Evolutionary conservation across 805 yeast genomes (phyloP), one percentile per base, ranked within the genome.

Genomic region (Teunomyces lycoperdinae): DNA sequence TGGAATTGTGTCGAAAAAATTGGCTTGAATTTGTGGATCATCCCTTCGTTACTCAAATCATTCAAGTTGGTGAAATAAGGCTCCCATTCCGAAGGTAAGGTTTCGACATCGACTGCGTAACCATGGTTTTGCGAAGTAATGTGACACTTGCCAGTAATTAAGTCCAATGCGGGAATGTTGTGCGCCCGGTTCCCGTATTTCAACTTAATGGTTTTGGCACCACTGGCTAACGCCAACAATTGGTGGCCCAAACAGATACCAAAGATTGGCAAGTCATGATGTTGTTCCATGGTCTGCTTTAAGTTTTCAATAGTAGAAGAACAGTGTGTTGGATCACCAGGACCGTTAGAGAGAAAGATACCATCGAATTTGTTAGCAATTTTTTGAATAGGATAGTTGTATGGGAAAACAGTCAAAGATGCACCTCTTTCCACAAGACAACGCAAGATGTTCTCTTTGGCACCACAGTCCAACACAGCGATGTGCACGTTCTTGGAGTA

Each of bases 41-140:
- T 90, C 60, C 99, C 99, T 73, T 94, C 99, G 69, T 94, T 94
- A 46, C 96, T 87, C 66, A 89, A 85, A 68, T 94, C 99, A 67
- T 94, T 94, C 71, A 92, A 78, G 73, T 94, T 94, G 58, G 91
- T 80, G 66, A 94, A 94, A 68, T 85, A 92, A 27, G 77, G 76
- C 58, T 91, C 92, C 73, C 83, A 81, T 81, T 87, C 92, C 47
- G 85, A 89, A 47, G 85, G 84, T 59, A 94, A 77, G 29, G 97
- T 86, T 20, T 68, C 57, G 11, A 84, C 85, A 63, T 91, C 97
- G 42, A 95, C 98, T 7, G 98, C 99, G 64, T 89, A 94, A 53
- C 99, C 99, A 67, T 95, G 99, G 73, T 94, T 94, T 76, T 94
- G 99, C 26, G 98, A 92, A 9, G 99, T 94, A 68, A 94, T 95